These are phyloP conservation scores for Tylopilus vinaceipallidus DNA, from an alignment of 768 basidiomycete species.

Conservation along the genomic window DNA sequence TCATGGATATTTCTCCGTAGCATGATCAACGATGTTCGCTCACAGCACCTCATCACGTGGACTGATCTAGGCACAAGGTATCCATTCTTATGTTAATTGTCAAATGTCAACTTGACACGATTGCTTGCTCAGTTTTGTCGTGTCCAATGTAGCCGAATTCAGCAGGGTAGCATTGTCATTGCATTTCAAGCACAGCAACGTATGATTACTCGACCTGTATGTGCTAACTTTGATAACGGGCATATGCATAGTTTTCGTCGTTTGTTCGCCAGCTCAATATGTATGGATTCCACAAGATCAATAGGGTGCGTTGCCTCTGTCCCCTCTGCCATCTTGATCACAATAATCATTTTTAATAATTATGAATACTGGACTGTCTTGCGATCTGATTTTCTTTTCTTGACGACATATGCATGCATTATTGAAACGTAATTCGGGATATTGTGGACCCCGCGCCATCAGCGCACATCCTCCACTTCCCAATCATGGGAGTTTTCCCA, in stretches of 20 bases:
- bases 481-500: constrained; percentile 92
- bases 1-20: constrained; percentile 37
- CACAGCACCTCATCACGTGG: constrained; percentile 79
- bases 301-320: constrained; percentile 53
- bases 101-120: not conserved
- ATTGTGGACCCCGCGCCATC: constrained; percentile 74
- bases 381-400: not conserved
- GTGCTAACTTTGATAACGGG: constrained; percentile 3
- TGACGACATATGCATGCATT: constrained; percentile 6
- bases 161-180: constrained; percentile 79
- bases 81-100: not conserved
- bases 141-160: constrained; percentile 84
- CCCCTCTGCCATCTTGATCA: constrained; percentile 1
- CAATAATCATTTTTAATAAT: constrained; percentile 11
- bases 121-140: constrained; percentile 58
- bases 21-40: constrained; percentile 85
- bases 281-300: constrained; percentile 96
- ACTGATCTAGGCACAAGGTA: constrained; percentile 74
- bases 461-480: constrained; percentile 75
- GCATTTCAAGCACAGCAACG: constrained; percentile 91
- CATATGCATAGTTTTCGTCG: constrained; percentile 70
- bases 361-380: not conserved
- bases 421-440: not conserved
- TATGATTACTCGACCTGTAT: constrained; percentile 39
- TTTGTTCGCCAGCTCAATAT: constrained; percentile 95